These are phyloP conservation scores for Epichloe elymi DNA, from an alignment of 2,329 filamentous ascomycete species.

Conservation along the genomic window DNA sequence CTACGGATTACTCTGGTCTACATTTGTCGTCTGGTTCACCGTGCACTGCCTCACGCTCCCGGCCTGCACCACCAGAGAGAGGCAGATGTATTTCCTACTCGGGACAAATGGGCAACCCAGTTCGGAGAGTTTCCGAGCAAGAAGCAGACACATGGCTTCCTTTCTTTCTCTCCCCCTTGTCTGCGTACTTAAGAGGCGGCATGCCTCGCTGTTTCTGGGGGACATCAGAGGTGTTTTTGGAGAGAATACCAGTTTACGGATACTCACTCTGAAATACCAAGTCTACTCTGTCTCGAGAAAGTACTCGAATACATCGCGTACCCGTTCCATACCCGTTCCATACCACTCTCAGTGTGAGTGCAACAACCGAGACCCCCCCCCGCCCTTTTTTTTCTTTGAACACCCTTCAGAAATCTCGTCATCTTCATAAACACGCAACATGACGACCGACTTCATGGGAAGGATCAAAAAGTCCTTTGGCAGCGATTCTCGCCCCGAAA, in stretches of 20 bases:
- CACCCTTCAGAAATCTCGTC: no score
- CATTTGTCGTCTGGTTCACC: not conserved
- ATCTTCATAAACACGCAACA: not conserved
- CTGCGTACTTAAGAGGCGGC: not conserved
- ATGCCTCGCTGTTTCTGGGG: not conserved
- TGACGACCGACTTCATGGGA: conserved; percentile 2
- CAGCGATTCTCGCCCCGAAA: conserved; percentile 1
- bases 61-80: not conserved
- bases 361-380: no score
- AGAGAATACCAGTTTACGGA: not conserved
- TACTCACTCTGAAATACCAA: not conserved
- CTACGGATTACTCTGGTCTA: not conserved
- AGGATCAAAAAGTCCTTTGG: conserved; percentile 4
- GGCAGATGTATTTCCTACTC: not conserved
- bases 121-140: not conserved
- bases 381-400: no score
- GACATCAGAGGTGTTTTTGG: not conserved
- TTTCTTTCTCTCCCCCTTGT: not conserved
- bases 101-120: not conserved
- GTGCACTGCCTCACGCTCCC: not conserved
- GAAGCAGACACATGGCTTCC: not conserved
- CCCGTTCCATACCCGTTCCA: no score
- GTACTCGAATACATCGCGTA: no score
- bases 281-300: no score
- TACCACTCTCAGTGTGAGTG: no score